Evolutionary conservation across 371 early-diverging fungal species (phyloP), one percentile per base, ranked within the genome.

Genomic region (Mortierella sp.): DNA sequence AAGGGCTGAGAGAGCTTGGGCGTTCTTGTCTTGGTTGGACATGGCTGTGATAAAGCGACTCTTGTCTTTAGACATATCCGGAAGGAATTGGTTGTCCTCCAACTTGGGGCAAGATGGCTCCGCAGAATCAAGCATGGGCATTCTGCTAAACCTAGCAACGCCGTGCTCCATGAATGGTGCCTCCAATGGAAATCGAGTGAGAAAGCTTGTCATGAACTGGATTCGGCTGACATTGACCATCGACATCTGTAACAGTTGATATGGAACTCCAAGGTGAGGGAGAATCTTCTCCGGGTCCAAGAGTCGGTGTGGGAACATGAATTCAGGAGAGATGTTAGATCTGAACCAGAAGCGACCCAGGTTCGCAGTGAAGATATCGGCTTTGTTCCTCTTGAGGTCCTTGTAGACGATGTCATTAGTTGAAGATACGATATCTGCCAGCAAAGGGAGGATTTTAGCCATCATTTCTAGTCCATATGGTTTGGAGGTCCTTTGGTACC

Each of bases 331-430:
- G 9, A 68, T 52, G 45, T 85, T 85, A 40, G 83, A 77, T 0
- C 71, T 80, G 58, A 90, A 87, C 88, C 89, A 88, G 57, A 90
- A 87, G 3, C 83, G 83, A 10, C 88, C 89, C 3, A 86, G 83
- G 43, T 82, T 83, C 2, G 79, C 64, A 27, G 88, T 61, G 48
- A 87, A 64, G 40, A 82, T 65, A 34, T 90, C 90, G 39, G 89
- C 81, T 50, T 90, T 90, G 67, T 86, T 85, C 61, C 89, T 85
- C 49, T 87, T 82, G 27, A 90, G 63, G 52, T 90, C 89, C 31
- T 88, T 76, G 66, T 82, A 82, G 2, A 87, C 82, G 6, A 89
- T 63, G 29, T 88, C 88, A 45, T 87, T 86, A 2, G 87, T 85
- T 0, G 88, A 86, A 5, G 85, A 65, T 4, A 83, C 81, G 2